These are phyloP conservation scores for Diaporthe citri DNA, from an alignment of 2,329 filamentous ascomycete species.

Conservation along the genomic window DNA sequence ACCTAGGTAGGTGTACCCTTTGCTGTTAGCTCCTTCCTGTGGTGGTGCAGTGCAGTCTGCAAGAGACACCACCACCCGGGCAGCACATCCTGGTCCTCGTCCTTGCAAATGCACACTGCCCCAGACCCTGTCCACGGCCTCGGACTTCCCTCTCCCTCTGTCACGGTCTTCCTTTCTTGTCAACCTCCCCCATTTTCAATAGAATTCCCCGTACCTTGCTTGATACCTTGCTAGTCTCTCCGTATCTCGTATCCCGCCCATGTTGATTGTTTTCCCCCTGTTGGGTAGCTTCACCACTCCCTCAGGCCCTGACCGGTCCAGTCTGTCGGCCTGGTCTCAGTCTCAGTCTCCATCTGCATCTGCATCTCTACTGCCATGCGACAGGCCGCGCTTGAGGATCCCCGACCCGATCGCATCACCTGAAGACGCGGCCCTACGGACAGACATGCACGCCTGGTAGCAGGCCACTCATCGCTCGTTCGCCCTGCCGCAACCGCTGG, in stretches of 20 bases:
- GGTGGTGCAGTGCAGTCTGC: background rate
- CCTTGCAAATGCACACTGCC: background rate
- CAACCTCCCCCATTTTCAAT: conserved; percentile 26
- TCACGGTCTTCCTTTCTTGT: conserved; percentile 1
- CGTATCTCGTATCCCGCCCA: conserved; percentile 29
- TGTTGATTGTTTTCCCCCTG: background rate
- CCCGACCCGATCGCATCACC: conserved; percentile 6
- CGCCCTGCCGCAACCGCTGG: conserved; percentile 26
- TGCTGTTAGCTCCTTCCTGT: background rate
- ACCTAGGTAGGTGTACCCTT: no score
- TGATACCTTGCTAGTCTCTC: conserved; percentile 22
- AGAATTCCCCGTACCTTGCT: conserved; percentile 20
- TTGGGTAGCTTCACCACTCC: background rate
- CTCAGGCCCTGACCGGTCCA: background rate
- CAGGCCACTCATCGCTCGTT: background rate
- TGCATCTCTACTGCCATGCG: conserved; percentile 17
- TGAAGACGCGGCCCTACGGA: conserved; percentile 11
- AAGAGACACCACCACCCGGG: conserved; percentile 1
- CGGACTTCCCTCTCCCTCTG: conserved; percentile 21
- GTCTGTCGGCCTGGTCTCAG: background rate
- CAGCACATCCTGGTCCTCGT: conserved; percentile 19
- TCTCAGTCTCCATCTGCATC: background rate
- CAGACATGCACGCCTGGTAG: background rate
- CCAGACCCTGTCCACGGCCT: conserved; percentile 14
- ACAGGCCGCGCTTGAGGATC: conserved; percentile 19